These are phyloP conservation scores for Suillus discolor DNA, from an alignment of 768 basidiomycete genomes.

Conservation along the genomic window DNA sequence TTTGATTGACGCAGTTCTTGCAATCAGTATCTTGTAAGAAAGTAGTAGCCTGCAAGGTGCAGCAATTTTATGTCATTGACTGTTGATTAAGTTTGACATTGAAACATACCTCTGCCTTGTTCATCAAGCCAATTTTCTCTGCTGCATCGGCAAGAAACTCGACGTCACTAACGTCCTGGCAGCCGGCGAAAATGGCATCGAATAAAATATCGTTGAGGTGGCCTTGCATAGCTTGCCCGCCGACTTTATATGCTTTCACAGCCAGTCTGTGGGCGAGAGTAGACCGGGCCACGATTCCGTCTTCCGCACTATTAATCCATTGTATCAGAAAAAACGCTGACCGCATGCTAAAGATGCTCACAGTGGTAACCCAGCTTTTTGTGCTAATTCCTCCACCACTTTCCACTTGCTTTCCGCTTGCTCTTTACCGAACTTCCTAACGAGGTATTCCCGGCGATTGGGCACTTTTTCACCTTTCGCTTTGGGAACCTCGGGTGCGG, in stretches of 20 bases:
- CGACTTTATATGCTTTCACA: conserved; percentile 43
- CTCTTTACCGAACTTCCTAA: conserved; percentile 30
- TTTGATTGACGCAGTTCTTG: conserved; percentile 41
- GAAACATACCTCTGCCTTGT: conserved; percentile 36
- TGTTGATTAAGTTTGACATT: neutral
- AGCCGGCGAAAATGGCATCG: conserved; percentile 41
- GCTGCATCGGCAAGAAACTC: conserved; percentile 40
- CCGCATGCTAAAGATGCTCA: conserved; percentile 10
- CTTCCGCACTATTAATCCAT: conserved; percentile 33
- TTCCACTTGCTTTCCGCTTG: conserved; percentile 30
- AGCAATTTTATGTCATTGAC: neutral
- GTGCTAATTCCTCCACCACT: conserved; percentile 29
- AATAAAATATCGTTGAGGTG: conserved; percentile 40
- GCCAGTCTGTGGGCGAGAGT: conserved; percentile 47
- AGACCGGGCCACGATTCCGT: conserved; percentile 42
- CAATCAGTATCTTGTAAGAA: conserved; percentile 46
- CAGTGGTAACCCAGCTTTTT: conserved; percentile 30
- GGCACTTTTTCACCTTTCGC: conserved; percentile 1
- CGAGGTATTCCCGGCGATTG: conserved; percentile 24
- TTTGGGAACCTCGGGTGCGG: neutral
- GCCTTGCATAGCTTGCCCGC: conserved; percentile 43
- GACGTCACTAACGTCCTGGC: conserved; percentile 40
- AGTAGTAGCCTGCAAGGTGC: conserved; percentile 33
- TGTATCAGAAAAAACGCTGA: neutral
- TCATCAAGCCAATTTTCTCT: conserved; percentile 42